Base-by-base conservation (phyloP, 108 stramenopile species). In the Cyclotella choctawhatcheeana region DNA sequence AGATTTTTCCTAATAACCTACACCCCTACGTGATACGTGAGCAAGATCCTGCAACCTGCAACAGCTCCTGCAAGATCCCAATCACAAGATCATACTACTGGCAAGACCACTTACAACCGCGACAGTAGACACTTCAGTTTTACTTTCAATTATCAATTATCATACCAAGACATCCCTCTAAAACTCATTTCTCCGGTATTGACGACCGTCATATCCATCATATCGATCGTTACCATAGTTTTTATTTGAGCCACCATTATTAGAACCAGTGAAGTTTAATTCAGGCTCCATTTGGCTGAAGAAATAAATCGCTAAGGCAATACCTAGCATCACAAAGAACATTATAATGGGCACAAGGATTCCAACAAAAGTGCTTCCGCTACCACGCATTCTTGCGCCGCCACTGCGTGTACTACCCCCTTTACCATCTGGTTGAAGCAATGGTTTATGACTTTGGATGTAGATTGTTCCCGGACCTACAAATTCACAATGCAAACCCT, bases 391-490 rank as follows among this genome's bases (percentile, higher is more conserved):
- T n/a, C 47, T 48, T 8, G 16, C 47, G 47, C 47, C 47, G 17
- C 47, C 47, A 48, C n/a, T 48, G 4, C 47, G 8, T 48, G 47
- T 48, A n/a, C 47, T 18, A 44, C 60, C 43, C 6, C 60, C 60
- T 33, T 62, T 62, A 21, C 60, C 34, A 62, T 62, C 34, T 40
- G 30, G 20, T 21, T 16, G 35, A 3, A 62, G 7, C 7, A 8
- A 3, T 35, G 65, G 65, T 26, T 66, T 66, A 24, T 66, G 65
- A 40, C 65, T 66, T 29, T 66, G 65, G 16, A 66, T 27, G 25
- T 66, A 66, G 6, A 66, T n/a, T 6, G 31, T n/a, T 27, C 65
- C 65, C 16, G 65, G 65, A 2, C 65, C 65, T 7, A 21, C 48
- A 29, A 66, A 66, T 27, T 26, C 20, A 44, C 65, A 66, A 27